These are phyloP conservation scores for Colletotrichum filicis DNA, from an alignment of 2,329 filamentous ascomycete species.

Conservation along the genomic window DNA sequence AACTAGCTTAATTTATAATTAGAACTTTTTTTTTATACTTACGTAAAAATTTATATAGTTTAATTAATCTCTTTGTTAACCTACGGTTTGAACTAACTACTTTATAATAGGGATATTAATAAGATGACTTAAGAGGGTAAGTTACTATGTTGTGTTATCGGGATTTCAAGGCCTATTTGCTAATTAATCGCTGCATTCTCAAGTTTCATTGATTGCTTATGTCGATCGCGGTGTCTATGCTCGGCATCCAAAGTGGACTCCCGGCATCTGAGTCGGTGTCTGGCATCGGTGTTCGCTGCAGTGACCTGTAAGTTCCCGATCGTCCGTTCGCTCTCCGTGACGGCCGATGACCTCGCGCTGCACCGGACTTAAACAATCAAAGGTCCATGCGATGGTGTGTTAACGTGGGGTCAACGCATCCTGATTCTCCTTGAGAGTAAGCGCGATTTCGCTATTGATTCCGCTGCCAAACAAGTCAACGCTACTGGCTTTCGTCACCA, in stretches of 20 bases:
- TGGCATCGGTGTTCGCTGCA: neutral
- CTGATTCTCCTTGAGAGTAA: neutral
- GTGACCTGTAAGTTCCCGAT: neutral
- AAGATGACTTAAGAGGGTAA: no score
- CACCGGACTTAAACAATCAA: neutral
- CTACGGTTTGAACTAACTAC: no score
- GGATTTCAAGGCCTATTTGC: neutral
- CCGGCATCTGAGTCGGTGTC: neutral
- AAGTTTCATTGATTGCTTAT: neutral
- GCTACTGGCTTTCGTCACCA: neutral
- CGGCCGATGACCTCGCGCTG: neutral
- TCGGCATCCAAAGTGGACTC: neutral
- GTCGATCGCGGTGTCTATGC: neutral
- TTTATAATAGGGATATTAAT: no score
- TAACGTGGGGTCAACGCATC: neutral
- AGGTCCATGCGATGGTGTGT: neutral
- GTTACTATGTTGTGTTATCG: neutral
- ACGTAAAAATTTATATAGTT: no score
- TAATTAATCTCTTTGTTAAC: no score
- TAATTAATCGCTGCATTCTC: neutral
- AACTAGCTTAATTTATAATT: no score
- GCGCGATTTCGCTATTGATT: neutral
- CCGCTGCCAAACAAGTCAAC: neutral
- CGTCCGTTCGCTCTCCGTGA: neutral
- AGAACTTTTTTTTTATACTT: no score